phyloP scores from a whole-genome alignment of 2,329 filamentous ascomycete genomes.

The Diaporthe velutina region DNA sequence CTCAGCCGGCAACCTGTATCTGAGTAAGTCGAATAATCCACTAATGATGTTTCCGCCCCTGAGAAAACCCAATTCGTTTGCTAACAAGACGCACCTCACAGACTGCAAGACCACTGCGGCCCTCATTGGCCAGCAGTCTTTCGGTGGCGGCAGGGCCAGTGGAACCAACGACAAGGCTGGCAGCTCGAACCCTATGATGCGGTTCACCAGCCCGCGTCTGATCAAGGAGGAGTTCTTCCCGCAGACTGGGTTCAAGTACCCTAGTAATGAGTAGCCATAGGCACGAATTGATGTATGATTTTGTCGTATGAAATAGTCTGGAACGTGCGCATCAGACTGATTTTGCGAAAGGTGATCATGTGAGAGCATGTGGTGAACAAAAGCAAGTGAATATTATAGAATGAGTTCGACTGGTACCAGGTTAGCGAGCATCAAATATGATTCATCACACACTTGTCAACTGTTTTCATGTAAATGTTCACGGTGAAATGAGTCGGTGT shows the following conservation, averaged over 20 bases:
- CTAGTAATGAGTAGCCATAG: conserved; percentile 71
- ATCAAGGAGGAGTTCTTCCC: conserved; percentile 80
- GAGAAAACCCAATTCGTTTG: too few species aligned
- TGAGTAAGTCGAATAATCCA: conserved; percentile 47
- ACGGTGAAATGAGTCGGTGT: neutral
- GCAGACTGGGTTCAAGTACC: conserved; percentile 74
- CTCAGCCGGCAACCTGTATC: conserved; percentile 69
- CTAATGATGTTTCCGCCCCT: neutral
- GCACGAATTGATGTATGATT: neutral
- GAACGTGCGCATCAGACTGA: neutral
- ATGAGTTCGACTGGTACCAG: neutral
- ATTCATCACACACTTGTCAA: neutral
- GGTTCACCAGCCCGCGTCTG: conserved; percentile 64
- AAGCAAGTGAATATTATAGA: too few species aligned
- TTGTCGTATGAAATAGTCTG: neutral
- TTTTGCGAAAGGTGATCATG: neutral
- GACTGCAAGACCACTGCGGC: conserved; percentile 73
- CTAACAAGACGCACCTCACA: neutral
- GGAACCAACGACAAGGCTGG: conserved; percentile 78
- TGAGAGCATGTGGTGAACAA: neutral
- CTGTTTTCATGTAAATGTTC: neutral
- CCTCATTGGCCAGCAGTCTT: conserved; percentile 80
- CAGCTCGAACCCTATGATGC: conserved; percentile 60
- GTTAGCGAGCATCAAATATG: neutral
- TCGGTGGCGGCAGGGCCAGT: conserved; percentile 76